Evolutionary conservation across 805 yeast species (phyloP), one percentile per base, ranked within the genome.

Genomic region (Starmerella powellii): DNA sequence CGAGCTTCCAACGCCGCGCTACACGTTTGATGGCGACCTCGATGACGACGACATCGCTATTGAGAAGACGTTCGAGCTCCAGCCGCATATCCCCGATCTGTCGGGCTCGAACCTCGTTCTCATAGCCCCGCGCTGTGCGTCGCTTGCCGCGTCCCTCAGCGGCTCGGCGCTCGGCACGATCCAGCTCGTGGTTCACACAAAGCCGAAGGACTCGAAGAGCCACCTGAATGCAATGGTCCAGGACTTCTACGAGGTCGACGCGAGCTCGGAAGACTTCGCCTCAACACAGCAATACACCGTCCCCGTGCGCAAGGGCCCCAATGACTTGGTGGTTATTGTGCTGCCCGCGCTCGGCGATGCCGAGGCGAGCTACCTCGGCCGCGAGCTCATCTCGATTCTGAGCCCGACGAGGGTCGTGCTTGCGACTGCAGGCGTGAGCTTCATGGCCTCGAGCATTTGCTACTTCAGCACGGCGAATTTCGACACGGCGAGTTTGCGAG

Each of bases 1-100:
- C 20, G 75, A 70, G 31, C 52, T 58, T 35, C 69, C 67, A 27
- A 60, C 68, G n/a, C 70, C 74, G 16, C 69, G 80, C 46, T 78
- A 75, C 55, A 48, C 66, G 8, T 53, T 74, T 21, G 72, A 68
- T 35, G 74, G 71, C 35, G 69, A 63, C 8, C 61, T 55, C 12
- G 62, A 55, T 31, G 56, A 57, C 28, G 51, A 42, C 23, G 48
- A 42, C 6, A 31, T 40, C 23, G 21, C 27, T 5, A n/a, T 19
- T 8, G 32, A 30, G 8, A 30, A 23, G 8, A 42, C 33, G 8
- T 33, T 40, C 40, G 21, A 20, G 18, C 17, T 46, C 15, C 31
- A 18, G 13, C 4, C 31, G 15, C 30, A 37, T 11, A 24, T 23
- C 10, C 29, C 38, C 13, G 31, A 17, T 3, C 30, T 27, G 13